phyloP scores from a whole-genome alignment of 345 rosid genomes.

The Populus deltoides region DNA sequence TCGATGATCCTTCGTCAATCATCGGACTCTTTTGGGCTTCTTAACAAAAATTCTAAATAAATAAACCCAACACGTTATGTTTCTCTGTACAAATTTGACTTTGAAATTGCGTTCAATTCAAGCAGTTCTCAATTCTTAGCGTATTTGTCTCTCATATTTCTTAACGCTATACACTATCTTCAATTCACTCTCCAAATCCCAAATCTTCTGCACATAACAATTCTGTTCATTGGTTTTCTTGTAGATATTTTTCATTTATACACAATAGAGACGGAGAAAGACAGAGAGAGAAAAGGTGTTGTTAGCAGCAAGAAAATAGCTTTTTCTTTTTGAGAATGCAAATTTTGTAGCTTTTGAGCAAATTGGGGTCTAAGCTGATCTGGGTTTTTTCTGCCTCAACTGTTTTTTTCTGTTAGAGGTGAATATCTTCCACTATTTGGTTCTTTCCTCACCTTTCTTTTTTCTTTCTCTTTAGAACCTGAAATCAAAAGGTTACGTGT shows the following conservation, averaged over 20 bases:
- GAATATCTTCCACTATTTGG: constrained; percentile 39
- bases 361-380: constrained; percentile 58
- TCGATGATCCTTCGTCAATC: constrained; percentile 27
- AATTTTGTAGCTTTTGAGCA: constrained; percentile 30
- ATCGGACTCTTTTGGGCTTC: constrained; percentile 15
- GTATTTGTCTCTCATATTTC: constrained; percentile 24
- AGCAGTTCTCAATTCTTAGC: constrained; percentile 29
- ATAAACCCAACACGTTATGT: neutral
- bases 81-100: constrained; percentile 33
- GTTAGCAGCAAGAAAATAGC: constrained; percentile 9
- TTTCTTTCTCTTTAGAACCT: constrained; percentile 15
- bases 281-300: constrained; percentile 3
- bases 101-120: constrained; percentile 43
- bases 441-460: constrained; percentile 21
- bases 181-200: neutral
- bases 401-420: constrained; percentile 33
- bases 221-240: constrained; percentile 16
- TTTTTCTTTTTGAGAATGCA: constrained; percentile 17
- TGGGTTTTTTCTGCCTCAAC: constrained; percentile 36
- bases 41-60: neutral
- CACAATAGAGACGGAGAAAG: neutral
- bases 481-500: constrained; percentile 26
- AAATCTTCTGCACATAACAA: constrained; percentile 22
- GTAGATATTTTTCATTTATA: constrained; percentile 15
- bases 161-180: constrained; percentile 17